Conservation (phyloP, 2,329 filamentous ascomycete species). For the Apiospora hydei region DNA sequence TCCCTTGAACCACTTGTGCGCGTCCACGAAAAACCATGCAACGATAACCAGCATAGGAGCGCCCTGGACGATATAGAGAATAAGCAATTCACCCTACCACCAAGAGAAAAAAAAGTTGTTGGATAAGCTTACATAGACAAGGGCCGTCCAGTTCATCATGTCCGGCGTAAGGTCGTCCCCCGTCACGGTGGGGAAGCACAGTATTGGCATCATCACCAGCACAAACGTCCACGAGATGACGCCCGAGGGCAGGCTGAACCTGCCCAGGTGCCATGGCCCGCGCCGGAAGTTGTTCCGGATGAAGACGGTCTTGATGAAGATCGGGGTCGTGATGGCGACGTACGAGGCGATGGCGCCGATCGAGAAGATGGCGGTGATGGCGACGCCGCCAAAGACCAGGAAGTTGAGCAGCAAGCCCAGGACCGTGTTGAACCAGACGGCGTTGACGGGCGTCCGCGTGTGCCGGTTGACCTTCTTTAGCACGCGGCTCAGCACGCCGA, state of each 20-base stretch:
- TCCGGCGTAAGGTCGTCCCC: slow-evolving; percentile 58
- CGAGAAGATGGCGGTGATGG: slow-evolving; percentile 73
- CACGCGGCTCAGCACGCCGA: slow-evolving; percentile 61
- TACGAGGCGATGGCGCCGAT: slow-evolving; percentile 75
- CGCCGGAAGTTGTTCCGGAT: slow-evolving; percentile 69
- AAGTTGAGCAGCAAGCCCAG: slow-evolving; percentile 68
- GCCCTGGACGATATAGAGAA: slow-evolving; percentile 48
- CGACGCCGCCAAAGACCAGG: slow-evolving; percentile 69
- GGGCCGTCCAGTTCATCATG: slow-evolving; percentile 73
- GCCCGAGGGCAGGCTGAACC: slow-evolving; percentile 64
- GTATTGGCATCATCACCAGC: slow-evolving; percentile 70
- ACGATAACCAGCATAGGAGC: slow-evolving; percentile 65
- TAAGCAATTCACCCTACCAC: neutral
- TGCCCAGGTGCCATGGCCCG: slow-evolving; percentile 74
- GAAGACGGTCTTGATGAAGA: slow-evolving; percentile 65
- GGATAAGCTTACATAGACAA: slow-evolving; percentile 56
- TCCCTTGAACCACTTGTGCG: slow-evolving; percentile 73
- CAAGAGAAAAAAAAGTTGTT: neutral
- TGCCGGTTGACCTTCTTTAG: slow-evolving; percentile 66
- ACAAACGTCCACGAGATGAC: slow-evolving; percentile 65
- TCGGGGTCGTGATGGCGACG: slow-evolving; percentile 65
- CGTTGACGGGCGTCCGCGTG: slow-evolving; percentile 73
- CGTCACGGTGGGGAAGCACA: slow-evolving; percentile 68
- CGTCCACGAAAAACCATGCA: slow-evolving; percentile 70
- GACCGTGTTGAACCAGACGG: slow-evolving; percentile 70